Evolutionary conservation across 441 rosid species (phyloP).

Genomic region (Erodium chrysanthum): DNA sequence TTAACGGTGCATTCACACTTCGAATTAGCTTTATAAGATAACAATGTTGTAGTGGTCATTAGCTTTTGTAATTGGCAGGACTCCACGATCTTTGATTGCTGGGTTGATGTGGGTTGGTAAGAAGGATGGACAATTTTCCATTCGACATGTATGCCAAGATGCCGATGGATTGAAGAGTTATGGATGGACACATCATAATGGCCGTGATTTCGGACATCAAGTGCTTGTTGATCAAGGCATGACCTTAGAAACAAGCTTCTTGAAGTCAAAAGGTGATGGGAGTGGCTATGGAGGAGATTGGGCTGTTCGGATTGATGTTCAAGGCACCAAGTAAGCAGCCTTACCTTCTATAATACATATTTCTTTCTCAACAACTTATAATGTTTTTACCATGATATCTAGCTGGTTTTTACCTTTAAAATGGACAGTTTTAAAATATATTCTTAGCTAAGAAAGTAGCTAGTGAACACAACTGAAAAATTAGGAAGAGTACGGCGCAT

Average conservation of each 20-base stretch:
- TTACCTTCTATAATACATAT: constrained; percentile 15
- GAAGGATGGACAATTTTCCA: constrained; percentile 57
- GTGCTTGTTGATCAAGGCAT: constrained; percentile 63
- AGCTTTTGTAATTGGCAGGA: constrained; percentile 36
- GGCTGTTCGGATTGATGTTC: constrained; percentile 61
- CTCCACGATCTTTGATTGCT: constrained; percentile 64
- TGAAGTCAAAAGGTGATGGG: constrained; percentile 55
- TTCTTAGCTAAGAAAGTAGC: background rate
- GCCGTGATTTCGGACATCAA: constrained; percentile 81
- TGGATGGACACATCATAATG: constrained; percentile 89
- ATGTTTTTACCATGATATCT: constrained; percentile 2
- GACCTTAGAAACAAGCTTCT: constrained; percentile 64
- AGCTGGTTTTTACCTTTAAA: background rate
- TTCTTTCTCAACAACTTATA: background rate
- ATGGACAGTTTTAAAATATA: background rate
- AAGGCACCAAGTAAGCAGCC: constrained; percentile 42
- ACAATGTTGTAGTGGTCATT: background rate
- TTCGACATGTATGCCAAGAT: constrained; percentile 86
- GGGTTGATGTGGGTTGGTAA: constrained; percentile 98
- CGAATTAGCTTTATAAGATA: background rate
- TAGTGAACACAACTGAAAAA: background rate
- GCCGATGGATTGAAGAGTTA: constrained; percentile 62
- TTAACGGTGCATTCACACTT: background rate
- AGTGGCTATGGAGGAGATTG: constrained; percentile 98
- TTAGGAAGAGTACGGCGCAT: background rate